Base-by-base conservation (phyloP, 495 filamentous ascomycete genomes). In the Polyplosphaeria fusca region DNA sequence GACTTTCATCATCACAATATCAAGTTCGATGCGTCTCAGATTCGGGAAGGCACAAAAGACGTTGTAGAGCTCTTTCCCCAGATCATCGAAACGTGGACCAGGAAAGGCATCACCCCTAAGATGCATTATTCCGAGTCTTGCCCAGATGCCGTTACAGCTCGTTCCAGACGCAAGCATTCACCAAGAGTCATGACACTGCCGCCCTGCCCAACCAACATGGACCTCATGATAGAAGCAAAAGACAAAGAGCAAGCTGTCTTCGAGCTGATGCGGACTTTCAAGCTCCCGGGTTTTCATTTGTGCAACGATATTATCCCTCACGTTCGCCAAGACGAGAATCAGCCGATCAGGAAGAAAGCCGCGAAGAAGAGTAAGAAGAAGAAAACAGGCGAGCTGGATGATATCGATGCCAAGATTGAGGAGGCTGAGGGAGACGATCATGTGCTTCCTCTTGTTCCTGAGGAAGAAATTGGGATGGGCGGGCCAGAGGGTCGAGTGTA, bases 1-100 rank as follows among this genome's bases (percentile, higher is more conserved):
- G 93, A 96, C 70, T 98, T 81, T 61, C 92, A 96, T 61, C 93
- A 98, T 61, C 88, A 96, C 76, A 96, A 96, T 69, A 95, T 97
- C 63, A 75, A 93, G 23, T 94, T 95, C 62, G 86, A 93, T 66
- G 56, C 75, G 2, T 73, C 71, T 7, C 63, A 87, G 54, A 74
- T 94, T 22, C 86, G 91, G 0, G 91, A 93, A 70, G 91, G 93
- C 1, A 96, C 89, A 0, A 75, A 83, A 28, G 93, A 95, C 66
- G 88, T 98, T 66, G 76, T 83, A 23, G 68, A 72, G 2, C 79
- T 93, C 20, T 84, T 80, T 46, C 82, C 84, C 1, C 79, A 85
- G 12, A 98, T 98, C 52, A 72, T 80, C 16, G 84, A 84, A 0
- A 96, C 91, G 0, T 98, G 93, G 91, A 83, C 75, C 5, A 76